phyloP scores from a whole-genome alignment of 805 yeast genomes.

The Kodamaea laetipori region DNA sequence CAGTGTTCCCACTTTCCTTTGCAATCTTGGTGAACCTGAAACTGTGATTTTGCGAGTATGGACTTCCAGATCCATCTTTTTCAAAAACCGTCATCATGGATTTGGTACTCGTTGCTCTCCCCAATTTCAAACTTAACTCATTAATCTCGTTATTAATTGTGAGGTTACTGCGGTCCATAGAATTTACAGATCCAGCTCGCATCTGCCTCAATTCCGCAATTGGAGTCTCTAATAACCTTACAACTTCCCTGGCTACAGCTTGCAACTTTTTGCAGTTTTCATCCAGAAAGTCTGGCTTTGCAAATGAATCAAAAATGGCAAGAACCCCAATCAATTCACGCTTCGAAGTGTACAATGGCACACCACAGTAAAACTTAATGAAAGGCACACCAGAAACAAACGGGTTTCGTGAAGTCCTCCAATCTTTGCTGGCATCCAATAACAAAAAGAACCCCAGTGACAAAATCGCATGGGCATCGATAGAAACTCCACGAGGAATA shows the following conservation, averaged over 20 bases:
- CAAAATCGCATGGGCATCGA: constrained; percentile 70
- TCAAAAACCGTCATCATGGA: constrained; percentile 51
- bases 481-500: constrained; percentile 55
- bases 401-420: constrained; percentile 68
- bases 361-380: constrained; percentile 65
- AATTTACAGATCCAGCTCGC: constrained; percentile 3
- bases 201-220: constrained; percentile 17
- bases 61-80: constrained; percentile 64
- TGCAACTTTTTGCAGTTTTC: constrained; percentile 38
- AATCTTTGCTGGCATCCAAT: constrained; percentile 63
- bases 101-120: constrained; percentile 58
- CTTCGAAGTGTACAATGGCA: constrained; percentile 48
- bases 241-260: constrained; percentile 42
- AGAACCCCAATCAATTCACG: constrained; percentile 57
- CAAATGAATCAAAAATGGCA: constrained; percentile 55
- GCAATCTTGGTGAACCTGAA: constrained; percentile 41
- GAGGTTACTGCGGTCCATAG: constrained; percentile 5
- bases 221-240: constrained; percentile 43
- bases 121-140: constrained; percentile 42
- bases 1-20: not conserved
- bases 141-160: constrained; percentile 24
- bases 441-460: constrained; percentile 57
- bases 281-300: constrained; percentile 40
- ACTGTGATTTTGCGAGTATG: constrained; percentile 53
- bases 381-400: constrained; percentile 62